Base-by-base conservation (phyloP, 1,139 yeast species). In the Suzukiozyma palmioleophila region DNA sequence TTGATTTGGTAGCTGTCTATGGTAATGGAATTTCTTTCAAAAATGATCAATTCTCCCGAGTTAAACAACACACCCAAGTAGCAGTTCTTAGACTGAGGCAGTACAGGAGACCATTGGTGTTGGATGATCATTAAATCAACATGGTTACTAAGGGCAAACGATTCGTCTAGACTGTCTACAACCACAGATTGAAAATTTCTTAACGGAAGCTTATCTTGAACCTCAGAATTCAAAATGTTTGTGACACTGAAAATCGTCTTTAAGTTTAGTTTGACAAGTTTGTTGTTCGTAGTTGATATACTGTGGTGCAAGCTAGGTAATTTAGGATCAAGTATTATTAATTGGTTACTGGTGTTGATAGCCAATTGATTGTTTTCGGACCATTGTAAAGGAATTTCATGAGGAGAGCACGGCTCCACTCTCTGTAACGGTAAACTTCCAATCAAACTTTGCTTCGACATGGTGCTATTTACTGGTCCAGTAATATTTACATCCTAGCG, bases 321-420 rank as follows among this genome's bases (percentile, higher is more conserved):
- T 41, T 56, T 60, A 8, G 76, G 75, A 32, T 69, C 75, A 11
- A 70, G 48, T 4, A 69, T 44, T 1, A 65, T 56, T 27, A 71
- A 40, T 32, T 64, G 66, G 13, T 47, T 51, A 4, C 66, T 64
- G 41, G 57, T 59, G 44, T 68, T 70, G 28, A 71, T 54, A 3
- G 74, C 66, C 39, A 69, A 45, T 47, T 69, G 74, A 45, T 48
- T 55, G 40, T 67, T 66, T 8, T 54, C 59, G 0, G 75, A 66
- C 59, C 67, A 58, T 46, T 65, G 67, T 11, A 64, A 52, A 1
- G 75, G 73, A 26, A 60, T 62, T 33, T 47, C 44, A 16, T 52
- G 50, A 9, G 59, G 40, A 8, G 50, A 38, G 4, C 58, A 52
- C 5, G 56, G 50, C 18, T 54, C 57, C 2, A 56, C 59, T 39